phyloP scores from a whole-genome alignment of 1,284 basidiomycete genomes.

The Earliella scabrosa region DNA sequence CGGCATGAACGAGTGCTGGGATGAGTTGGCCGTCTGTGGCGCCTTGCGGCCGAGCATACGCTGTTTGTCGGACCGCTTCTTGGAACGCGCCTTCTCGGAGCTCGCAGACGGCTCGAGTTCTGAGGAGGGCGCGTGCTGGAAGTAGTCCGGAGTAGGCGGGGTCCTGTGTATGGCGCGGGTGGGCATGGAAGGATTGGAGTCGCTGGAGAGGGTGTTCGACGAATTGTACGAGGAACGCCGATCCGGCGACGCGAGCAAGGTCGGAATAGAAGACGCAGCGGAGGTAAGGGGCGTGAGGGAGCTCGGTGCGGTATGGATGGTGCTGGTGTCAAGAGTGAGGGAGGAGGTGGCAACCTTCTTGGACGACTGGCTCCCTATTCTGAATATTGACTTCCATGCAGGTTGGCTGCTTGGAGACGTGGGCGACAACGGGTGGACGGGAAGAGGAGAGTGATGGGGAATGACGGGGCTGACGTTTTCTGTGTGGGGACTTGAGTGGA shows the following conservation, averaged over 20 bases:
- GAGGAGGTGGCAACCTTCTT: constrained; percentile 48
- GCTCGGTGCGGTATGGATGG: constrained; percentile 39
- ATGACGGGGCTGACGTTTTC: constrained; percentile 29
- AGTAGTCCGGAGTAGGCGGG: constrained; percentile 37
- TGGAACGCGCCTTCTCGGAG: constrained; percentile 47
- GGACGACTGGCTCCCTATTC: constrained; percentile 49
- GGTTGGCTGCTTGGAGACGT: constrained; percentile 22
- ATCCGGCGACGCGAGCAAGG: constrained; percentile 49
- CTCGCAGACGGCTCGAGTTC: constrained; percentile 33
- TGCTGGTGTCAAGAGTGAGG: constrained; percentile 42
- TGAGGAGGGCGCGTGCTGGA: constrained; percentile 24
- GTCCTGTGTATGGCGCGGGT: constrained; percentile 31
- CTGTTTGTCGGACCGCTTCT: constrained; percentile 69
- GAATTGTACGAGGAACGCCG: constrained; percentile 74
- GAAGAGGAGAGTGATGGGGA: constrained; percentile 23
- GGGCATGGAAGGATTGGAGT: constrained; percentile 53
- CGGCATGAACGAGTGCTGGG: constrained; percentile 42
- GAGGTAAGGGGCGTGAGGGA: constrained; percentile 43
- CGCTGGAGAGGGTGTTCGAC: constrained; percentile 69
- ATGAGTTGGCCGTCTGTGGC: constrained; percentile 38
- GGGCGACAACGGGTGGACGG: constrained; percentile 24
- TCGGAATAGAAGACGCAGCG: constrained; percentile 54
- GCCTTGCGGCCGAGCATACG: constrained; percentile 35
- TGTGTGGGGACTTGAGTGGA: constrained; percentile 24
- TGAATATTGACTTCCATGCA: constrained; percentile 67